Evolutionary conservation across 1,139 yeast genomes (phyloP).

Genomic region (Magnusiomyces fungicola): DNA sequence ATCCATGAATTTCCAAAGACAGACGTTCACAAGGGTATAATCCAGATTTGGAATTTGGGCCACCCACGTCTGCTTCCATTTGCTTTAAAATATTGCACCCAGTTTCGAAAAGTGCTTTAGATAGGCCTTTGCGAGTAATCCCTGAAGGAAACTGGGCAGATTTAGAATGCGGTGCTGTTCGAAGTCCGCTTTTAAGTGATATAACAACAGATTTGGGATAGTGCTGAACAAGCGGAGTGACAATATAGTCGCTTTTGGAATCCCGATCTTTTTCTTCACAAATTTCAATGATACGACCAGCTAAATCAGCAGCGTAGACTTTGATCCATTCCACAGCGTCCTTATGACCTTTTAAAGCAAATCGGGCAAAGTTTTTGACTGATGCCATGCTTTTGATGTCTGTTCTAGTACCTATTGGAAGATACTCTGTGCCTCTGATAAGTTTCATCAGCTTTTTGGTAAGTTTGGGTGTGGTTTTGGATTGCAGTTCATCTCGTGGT

Average conservation of each 20-base stretch:
- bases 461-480: conserved; percentile 32
- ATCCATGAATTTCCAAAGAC: conserved; percentile 16
- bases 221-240: not conserved
- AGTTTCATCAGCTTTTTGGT: conserved; percentile 49
- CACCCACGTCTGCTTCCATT: conserved; percentile 19
- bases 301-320: conserved; percentile 75
- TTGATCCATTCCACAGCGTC: conserved; percentile 76
- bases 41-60: not conserved
- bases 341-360: conserved; percentile 44
- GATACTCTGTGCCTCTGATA: conserved; percentile 54
- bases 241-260: not conserved
- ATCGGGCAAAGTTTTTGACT: conserved; percentile 57
- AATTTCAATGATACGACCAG: conserved; percentile 60
- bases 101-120: conserved; percentile 22
- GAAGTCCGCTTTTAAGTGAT: conserved; percentile 14
- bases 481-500: conserved; percentile 30
- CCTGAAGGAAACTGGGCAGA: conserved; percentile 20
- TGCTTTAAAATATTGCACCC: conserved; percentile 25
- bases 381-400: conserved; percentile 84
- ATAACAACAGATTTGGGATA: conserved; percentile 35
- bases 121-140: conserved; percentile 19
- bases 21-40: conserved; percentile 19
- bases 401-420: conserved; percentile 49
- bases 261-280: conserved; percentile 51
- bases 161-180: conserved; percentile 17